Conservation (phyloP, 148 eudicot genomes). For the Heliosperma pusillum region DNA sequence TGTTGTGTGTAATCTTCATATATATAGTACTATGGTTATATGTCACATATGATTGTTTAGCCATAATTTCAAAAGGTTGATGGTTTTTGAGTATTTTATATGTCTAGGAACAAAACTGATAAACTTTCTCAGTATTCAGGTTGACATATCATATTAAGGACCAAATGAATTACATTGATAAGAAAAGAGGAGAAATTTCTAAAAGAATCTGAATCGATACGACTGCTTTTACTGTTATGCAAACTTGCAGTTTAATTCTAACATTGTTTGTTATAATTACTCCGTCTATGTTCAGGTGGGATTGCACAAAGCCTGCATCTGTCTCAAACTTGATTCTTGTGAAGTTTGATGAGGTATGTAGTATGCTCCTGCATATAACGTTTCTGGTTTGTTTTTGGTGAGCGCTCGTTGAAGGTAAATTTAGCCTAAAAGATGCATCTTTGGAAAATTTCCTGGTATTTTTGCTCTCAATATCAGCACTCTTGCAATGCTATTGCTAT, state of each 20-base stretch:
- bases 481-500: not conserved
- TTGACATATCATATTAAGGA: not conserved
- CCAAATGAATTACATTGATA: not conserved
- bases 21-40: not conserved
- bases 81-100: not conserved
- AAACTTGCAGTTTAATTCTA: not conserved
- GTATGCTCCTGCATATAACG: slow-evolving; percentile 5
- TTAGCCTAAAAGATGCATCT: not conserved
- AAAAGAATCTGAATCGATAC: not conserved
- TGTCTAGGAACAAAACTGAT: not conserved
- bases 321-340: slow-evolving; percentile 79
- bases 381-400: not conserved
- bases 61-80: not conserved
- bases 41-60: not conserved
- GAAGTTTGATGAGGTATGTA: slow-evolving; percentile 75
- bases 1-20: not conserved
- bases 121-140: not conserved
- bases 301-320: slow-evolving; percentile 74
- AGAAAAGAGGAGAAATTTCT: not conserved
- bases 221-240: not conserved
- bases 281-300: slow-evolving; percentile 58
- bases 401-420: not conserved
- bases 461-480: not conserved
- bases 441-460: not conserved
- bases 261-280: not conserved